Evolutionary conservation across 352 stramenopile genomes (phyloP).

Genomic region (Aphanomyces stellatus): DNA sequence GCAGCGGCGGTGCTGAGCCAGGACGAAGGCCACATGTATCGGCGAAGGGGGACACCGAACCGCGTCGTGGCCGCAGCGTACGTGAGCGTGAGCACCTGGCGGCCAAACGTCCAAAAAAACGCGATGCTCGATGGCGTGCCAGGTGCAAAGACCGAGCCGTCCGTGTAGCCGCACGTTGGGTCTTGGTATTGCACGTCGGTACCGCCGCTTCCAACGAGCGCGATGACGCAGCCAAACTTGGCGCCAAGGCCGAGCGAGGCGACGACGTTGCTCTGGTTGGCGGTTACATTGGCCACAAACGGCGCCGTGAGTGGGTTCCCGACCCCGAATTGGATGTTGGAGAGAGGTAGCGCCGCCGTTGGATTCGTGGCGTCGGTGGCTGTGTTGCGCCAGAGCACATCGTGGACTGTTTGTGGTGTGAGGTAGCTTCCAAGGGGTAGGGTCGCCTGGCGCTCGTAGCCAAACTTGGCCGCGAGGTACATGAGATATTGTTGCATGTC

Average conservation of each 20-base stretch:
- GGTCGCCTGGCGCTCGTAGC: neutral
- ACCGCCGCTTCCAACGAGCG: neutral
- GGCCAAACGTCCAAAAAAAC: neutral
- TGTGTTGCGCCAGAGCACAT: neutral
- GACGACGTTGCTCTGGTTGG: neutral
- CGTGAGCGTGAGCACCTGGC: neutral
- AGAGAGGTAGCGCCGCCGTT: neutral
- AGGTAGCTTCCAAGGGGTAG: neutral
- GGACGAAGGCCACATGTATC: neutral
- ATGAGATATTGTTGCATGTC: conserved; percentile 11
- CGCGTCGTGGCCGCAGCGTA: neutral
- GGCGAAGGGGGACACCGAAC: conserved; percentile 1
- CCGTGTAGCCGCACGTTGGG: neutral
- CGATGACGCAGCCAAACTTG: conserved; percentile 3
- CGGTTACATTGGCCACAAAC: conserved; percentile 4
- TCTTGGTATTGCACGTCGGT: neutral
- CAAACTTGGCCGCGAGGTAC: neutral
- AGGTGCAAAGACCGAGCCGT: conserved; percentile 4
- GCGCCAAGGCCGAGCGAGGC: neutral
- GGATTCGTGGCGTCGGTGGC: neutral
- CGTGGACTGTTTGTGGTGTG: neutral
- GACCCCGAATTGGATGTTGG: conserved; percentile 5
- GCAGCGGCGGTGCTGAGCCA: neutral
- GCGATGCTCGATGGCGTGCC: neutral
- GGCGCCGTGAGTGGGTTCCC: neutral